Evolutionary conservation across 2,329 filamentous ascomycete genomes (phyloP), one percentile per base, ranked within the genome.

Genomic region (Botryotinia narcissicola): DNA sequence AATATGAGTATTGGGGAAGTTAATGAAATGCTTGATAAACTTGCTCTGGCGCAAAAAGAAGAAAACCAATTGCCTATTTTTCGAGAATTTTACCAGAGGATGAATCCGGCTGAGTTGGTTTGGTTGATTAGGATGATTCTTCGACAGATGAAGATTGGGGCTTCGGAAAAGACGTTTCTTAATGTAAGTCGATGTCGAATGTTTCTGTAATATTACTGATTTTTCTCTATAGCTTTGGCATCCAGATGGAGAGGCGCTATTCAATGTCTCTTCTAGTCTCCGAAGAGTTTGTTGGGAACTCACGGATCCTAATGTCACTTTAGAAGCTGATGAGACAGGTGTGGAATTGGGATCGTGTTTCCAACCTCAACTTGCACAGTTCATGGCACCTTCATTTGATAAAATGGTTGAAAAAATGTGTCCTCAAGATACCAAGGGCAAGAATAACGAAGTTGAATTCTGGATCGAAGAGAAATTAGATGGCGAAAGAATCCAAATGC

Each of bases 401-500:
- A 92, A 90, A 80, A 93, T 97, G 88, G 89, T 97, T 1, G 85
- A 89, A 29, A 90, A 87, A 72, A 82, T 91, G 82, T 88, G 89
- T 3, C 54, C 64, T 25, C 42, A 51, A 44, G 42, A 22, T 44
- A 37, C 29, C n/a, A 7, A n/a, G n/a, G 86, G 87, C 0, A 91
- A 89, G 0, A 88, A 91, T 37, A 90, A 93, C 0, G 91, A 97
- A 70, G 85, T 87, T 0, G 89, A 92, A 14, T 99, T 97, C 80
- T 98, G 95, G 94, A 96, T 98, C 66, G 96, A 99, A 82, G 96
- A 99, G 83, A 99, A 99, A 82, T 85, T 99, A 14, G 96, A 99
- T 78, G 96, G 96, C 1, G 96, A 99, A 83, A 89, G 96, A 40
- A 98, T 99, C 91, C 96, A 99, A 82, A 87, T 99, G 81, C 96